Base-by-base conservation (phyloP, 176 grass and related monocot species). In the Oryza punctata region DNA sequence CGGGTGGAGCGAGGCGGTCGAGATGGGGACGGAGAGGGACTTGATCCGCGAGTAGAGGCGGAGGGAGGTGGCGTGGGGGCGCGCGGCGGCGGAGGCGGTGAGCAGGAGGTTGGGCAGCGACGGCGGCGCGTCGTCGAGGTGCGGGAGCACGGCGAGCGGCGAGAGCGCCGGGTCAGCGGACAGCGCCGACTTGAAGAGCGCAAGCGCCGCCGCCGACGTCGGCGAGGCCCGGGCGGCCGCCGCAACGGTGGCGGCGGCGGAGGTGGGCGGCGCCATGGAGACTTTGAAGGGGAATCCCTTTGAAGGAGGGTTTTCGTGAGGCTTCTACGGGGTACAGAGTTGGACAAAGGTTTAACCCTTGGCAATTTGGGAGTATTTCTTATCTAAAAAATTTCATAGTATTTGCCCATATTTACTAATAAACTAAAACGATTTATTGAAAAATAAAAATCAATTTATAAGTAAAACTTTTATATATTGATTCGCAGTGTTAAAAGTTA, bases 31-130 rank as follows among this genome's bases (percentile, higher is more conserved):
- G 64, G 73, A 67, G 11, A 84, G 82, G 11, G 82, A 77, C 46
- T 77, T 84, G 45, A 84, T 65, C n/a, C 46, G 73, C 10, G 82
- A 19, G 64, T 84, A 84, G 63, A 84, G 73, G 23, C 73, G 50
- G 23, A 84, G 73, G 15, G 82, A 69, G 64, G 73, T 77, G 82
- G 73, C 23, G 72, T 76, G 46, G 16, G 72, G 63, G 32, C 82
- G 71, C 16, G 23, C 63, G 63, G 73, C 29, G 73, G 66, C 47
- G 23, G 82, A 54, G 64, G 82, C 82, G 10, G 73, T 21, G 46
- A 84, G 82, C 63, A 84, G 73, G 30, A 77, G 73, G 46, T 50
- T 65, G 63, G 82, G 45, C 44, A 76, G 46, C n/a, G 82, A 69
- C 1, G 64, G 18, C 29, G 64, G 47, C 29, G 82, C 26, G 63